These are phyloP conservation scores for Benincasa hispida DNA, from an alignment of 306 rosid genomes.

Conservation along the genomic window DNA sequence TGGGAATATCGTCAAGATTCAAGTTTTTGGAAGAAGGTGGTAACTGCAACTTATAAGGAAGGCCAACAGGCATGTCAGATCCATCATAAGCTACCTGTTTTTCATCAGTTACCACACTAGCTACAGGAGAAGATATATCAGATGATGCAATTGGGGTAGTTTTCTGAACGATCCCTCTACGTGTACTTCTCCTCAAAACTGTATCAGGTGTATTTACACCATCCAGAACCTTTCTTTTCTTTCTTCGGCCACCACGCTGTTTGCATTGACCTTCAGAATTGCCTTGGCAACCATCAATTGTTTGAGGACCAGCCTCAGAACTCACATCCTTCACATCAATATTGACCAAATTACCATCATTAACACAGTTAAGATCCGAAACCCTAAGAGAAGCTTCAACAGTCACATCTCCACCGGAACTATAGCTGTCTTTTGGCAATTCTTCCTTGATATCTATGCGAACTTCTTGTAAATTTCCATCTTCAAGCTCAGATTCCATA, in stretches of 20 bases:
- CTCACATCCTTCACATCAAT: constrained; percentile 30
- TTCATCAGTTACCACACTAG: constrained; percentile 53
- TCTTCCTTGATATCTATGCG: constrained; percentile 22
- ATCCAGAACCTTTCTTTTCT: constrained; percentile 45
- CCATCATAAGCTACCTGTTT: constrained; percentile 24
- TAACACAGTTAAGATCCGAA: constrained; percentile 15
- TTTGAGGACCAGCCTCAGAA: constrained; percentile 31
- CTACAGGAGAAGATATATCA: constrained; percentile 32
- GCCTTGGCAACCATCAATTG: constrained; percentile 24
- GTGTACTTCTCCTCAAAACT: constrained; percentile 87
- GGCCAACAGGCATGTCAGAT: constrained; percentile 25
- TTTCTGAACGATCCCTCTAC: constrained; percentile 53
- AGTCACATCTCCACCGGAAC: constrained; percentile 20
- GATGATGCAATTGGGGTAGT: constrained; percentile 11
- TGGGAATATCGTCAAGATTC: constrained; percentile 54
- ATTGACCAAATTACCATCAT: constrained; percentile 23
- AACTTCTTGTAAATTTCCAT: constrained; percentile 20
- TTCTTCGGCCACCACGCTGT: constrained; percentile 36
- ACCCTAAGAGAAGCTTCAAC: constrained; percentile 15
- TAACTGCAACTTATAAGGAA: constrained; percentile 43
- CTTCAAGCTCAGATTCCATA: constrained; percentile 16
- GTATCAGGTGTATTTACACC: constrained; percentile 34
- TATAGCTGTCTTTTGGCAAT: constrained; percentile 16
- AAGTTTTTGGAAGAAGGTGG: constrained; percentile 78
- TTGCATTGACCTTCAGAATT: constrained; percentile 29